Conservation (phyloP, 164 flowering plant species). For the Cinnamomum chago region DNA sequence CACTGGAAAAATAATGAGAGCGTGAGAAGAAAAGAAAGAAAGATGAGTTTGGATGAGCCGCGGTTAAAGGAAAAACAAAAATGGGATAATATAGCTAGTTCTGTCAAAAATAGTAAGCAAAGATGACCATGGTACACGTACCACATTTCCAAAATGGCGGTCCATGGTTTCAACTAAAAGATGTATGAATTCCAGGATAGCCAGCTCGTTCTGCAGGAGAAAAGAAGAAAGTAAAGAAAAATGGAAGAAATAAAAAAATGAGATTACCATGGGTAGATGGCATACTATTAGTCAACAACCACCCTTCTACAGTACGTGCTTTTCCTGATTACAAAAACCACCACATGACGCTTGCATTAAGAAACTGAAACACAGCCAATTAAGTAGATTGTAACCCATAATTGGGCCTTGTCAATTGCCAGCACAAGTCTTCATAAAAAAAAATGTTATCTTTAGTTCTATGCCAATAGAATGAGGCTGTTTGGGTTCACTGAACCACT, state of each 20-base stretch:
- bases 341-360: too few species aligned
- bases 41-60: not conserved
- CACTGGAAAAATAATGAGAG: constrained; percentile 49
- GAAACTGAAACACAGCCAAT: too few species aligned
- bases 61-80: not conserved
- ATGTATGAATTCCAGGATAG: constrained; percentile 91
- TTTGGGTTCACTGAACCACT: too few species aligned
- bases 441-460: too few species aligned
- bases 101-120: not conserved
- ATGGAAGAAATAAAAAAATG: not conserved
- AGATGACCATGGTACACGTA: constrained; percentile 22
- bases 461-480: too few species aligned
- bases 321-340: too few species aligned
- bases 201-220: constrained; percentile 83
- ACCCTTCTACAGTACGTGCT: not conserved
- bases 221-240: not conserved
- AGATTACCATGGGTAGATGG: not conserved
- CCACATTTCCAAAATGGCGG: constrained; percentile 99
- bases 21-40: not conserved
- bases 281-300: not conserved
- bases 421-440: too few species aligned
- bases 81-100: not conserved
- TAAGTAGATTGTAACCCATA: too few species aligned
- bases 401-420: too few species aligned
- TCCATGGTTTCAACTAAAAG: constrained; percentile 97